Conservation (phyloP, 2,329 filamentous ascomycete species). For the Xylariaceae sp. region DNA sequence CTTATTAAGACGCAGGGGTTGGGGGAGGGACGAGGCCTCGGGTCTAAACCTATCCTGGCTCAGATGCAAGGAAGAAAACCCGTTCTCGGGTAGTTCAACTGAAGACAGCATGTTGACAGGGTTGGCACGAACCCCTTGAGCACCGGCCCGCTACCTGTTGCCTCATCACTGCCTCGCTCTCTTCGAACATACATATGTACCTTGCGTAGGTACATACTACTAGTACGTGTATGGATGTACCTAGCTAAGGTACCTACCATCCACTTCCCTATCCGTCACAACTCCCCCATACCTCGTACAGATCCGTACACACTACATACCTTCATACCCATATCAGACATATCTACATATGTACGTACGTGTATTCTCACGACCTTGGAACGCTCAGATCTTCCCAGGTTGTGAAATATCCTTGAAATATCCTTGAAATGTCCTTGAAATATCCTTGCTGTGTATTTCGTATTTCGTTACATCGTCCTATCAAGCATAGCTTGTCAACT, state of each 20-base stretch:
- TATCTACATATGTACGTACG: slow-evolving; percentile 5
- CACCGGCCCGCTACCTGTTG: slow-evolving; percentile 19
- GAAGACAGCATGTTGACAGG: slow-evolving; percentile 4
- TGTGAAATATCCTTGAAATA: no score
- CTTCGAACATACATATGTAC: no score
- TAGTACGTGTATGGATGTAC: no score
- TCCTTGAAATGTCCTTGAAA: no score
- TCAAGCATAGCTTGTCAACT: not conserved
- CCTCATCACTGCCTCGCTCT: slow-evolving; percentile 3
- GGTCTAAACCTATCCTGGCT: not conserved
- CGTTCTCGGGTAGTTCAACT: slow-evolving; percentile 14
- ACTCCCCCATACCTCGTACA: slow-evolving; percentile 8
- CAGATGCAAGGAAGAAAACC: slow-evolving; percentile 4
- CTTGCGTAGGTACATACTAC: no score
- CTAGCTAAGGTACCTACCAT: not conserved
- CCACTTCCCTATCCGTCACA: slow-evolving; percentile 6
- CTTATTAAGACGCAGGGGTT: slow-evolving; percentile 6
- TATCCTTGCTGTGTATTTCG: not conserved
- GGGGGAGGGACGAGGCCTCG: not conserved
- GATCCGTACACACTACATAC: not conserved
- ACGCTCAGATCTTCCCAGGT: slow-evolving; percentile 20
- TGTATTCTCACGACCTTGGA: no score
- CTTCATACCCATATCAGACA: not conserved
- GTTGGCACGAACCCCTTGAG: slow-evolving; percentile 25
- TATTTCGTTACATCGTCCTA: slow-evolving; percentile 3